A percentile compares a stretch with the other conserved stretches of the same genome.
Conservation (phyloP, 2,329 filamentous ascomycete species). For the Bipolaris sorokiniana region DNA sequence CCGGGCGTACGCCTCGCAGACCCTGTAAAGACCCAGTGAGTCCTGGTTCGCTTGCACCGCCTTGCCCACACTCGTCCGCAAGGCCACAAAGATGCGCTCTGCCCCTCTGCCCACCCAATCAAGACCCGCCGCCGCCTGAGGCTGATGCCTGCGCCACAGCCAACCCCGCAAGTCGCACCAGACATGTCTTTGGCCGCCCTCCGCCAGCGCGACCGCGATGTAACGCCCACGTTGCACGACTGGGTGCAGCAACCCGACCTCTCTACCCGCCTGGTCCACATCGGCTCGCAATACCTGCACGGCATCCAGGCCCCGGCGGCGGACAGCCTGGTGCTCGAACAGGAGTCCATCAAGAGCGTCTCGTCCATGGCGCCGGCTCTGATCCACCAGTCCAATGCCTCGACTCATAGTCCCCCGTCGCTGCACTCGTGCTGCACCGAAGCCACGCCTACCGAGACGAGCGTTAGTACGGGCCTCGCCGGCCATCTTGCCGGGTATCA, state of each 20-base stretch:
- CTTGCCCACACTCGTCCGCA: slow-evolving; percentile 6
- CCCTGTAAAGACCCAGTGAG: slow-evolving; percentile 19
- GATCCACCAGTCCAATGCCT: slow-evolving; percentile 35
- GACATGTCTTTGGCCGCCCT: slow-evolving; percentile 28
- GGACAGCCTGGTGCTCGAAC: slow-evolving; percentile 20
- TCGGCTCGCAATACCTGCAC: slow-evolving; percentile 18
- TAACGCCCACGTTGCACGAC: slow-evolving; percentile 29
- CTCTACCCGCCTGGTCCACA: slow-evolving; percentile 34
- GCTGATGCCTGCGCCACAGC: slow-evolving; percentile 27
- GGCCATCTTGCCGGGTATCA: slow-evolving; percentile 27
- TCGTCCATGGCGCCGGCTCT: slow-evolving; percentile 44
- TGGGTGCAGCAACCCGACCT: slow-evolving; percentile 38
- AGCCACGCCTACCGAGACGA: slow-evolving; percentile 35
- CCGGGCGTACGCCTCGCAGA: slow-evolving; percentile 5
- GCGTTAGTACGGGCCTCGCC: slow-evolving; percentile 35
- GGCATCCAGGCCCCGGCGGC: slow-evolving; percentile 18
- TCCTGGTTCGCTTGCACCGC: slow-evolving; percentile 19
- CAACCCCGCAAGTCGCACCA: slow-evolving; percentile 20
- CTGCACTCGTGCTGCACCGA: slow-evolving; percentile 34
- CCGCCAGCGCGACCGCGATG: slow-evolving; percentile 28
- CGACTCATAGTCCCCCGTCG: slow-evolving; percentile 29
- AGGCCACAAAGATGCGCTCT: slow-evolving; percentile 9
- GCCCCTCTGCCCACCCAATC: slow-evolving; percentile 9
- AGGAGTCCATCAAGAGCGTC: slow-evolving; percentile 15
- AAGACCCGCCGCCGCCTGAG: slow-evolving; percentile 6